phyloP scores from a whole-genome alignment of 2,329 filamentous ascomycete genomes.

The Dothistroma septosporum region DNA sequence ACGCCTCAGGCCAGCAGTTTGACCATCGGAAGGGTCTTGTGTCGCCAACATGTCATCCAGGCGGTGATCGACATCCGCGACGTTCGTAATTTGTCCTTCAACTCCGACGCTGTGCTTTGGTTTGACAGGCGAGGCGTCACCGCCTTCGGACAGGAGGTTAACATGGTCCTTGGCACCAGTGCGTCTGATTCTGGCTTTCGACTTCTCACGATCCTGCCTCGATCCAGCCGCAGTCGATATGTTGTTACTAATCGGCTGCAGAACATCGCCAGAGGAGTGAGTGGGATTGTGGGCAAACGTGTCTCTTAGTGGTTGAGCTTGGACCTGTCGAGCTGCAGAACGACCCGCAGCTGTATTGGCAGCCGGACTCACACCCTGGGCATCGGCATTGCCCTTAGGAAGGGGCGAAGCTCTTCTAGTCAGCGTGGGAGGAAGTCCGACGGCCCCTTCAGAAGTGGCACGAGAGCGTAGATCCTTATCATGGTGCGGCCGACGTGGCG shows the following conservation, averaged over 20 bases:
- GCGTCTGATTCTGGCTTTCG: conserved; percentile 12
- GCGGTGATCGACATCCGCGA: conserved; percentile 10
- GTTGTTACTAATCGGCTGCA: conserved; percentile 24
- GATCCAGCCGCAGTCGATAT: conserved; percentile 8
- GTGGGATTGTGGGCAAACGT: not conserved
- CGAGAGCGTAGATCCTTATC: conserved; percentile 15
- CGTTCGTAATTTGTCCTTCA: not conserved
- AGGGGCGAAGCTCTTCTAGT: conserved; percentile 20
- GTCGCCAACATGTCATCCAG: conserved; percentile 24
- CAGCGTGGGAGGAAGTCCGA: conserved; percentile 10
- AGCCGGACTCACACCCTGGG: not conserved
- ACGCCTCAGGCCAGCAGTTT: conserved; percentile 8
- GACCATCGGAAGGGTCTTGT: conserved; percentile 13
- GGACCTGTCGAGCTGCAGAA: not conserved
- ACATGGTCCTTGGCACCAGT: conserved; percentile 20
- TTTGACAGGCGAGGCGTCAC: conserved; percentile 23
- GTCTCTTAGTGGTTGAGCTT: not conserved
- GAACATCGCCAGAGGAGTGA: not conserved
- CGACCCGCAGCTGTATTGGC: not conserved
- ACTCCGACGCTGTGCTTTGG: not conserved
- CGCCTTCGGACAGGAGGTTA: conserved; percentile 30
- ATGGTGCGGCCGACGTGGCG: conserved; percentile 30
- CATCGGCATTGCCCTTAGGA: conserved; percentile 19
- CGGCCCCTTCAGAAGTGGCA: conserved; percentile 23
- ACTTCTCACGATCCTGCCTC: not conserved